Conservation (phyloP, 768 basidiomycete genomes). For the Pleurotus djamor region DNA sequence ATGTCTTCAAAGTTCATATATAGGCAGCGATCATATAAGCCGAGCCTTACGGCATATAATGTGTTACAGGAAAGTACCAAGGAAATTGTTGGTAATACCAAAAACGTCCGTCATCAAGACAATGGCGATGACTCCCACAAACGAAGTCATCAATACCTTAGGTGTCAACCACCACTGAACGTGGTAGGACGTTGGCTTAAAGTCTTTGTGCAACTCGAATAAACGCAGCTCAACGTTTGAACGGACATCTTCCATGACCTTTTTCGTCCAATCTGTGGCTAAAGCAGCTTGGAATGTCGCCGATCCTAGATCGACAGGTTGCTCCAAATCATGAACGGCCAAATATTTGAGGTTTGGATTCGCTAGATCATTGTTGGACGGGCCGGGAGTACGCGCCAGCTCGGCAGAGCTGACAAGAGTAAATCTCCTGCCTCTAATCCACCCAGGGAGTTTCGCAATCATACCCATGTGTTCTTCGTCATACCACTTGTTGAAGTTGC, state of each 20-base stretch:
- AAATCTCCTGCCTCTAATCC: slow-evolving; percentile 25
- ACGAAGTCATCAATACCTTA: too few species aligned
- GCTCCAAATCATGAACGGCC: slow-evolving; percentile 24
- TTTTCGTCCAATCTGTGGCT: slow-evolving; percentile 19
- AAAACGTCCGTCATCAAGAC: too few species aligned
- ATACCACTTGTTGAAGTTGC: slow-evolving; percentile 33
- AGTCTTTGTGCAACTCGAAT: slow-evolving; percentile 21
- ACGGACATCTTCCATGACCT: slow-evolving; percentile 13
- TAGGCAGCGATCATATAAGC: too few species aligned
- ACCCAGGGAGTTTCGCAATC: slow-evolving; percentile 25
- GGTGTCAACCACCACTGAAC: too few species aligned
- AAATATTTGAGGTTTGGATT: slow-evolving; percentile 23
- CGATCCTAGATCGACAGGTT: slow-evolving; percentile 13
- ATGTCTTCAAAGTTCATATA: too few species aligned
- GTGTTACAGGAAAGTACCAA: too few species aligned
- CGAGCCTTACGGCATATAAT: too few species aligned
- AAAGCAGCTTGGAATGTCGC: slow-evolving; percentile 19
- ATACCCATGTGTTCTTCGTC: slow-evolving; percentile 29
- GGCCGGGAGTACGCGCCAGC: slow-evolving; percentile 11
- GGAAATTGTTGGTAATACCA: too few species aligned
- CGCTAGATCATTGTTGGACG: slow-evolving; percentile 5
- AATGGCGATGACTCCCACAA: too few species aligned
- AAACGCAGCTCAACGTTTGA: slow-evolving; percentile 15
- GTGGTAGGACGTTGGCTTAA: not conserved
- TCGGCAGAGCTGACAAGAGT: slow-evolving; percentile 16